Evolutionary conservation across 768 basidiomycete genomes (phyloP).

Genomic region (Lentinula aciculospora): DNA sequence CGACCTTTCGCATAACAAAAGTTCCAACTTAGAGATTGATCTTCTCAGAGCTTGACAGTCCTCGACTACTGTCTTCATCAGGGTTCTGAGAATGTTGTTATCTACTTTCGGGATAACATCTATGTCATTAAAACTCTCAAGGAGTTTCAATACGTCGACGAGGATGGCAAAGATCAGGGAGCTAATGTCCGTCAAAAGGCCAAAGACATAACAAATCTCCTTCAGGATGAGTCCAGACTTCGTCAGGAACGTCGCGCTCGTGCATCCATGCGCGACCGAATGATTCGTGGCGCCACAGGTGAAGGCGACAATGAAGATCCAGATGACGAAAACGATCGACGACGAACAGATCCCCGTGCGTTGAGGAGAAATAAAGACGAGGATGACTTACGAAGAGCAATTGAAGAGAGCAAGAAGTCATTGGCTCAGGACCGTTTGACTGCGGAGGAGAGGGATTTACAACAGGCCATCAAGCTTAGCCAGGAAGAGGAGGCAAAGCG

Average conservation of each 20-base stretch:
- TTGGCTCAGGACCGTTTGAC: slow-evolving; percentile 66
- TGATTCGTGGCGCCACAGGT: slow-evolving; percentile 60
- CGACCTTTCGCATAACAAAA: slow-evolving; percentile 10
- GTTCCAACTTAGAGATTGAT: neutral
- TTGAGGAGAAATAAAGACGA: slow-evolving; percentile 49
- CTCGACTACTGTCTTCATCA: slow-evolving; percentile 95
- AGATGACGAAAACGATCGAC: slow-evolving; percentile 42
- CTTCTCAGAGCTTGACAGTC: slow-evolving; percentile 73
- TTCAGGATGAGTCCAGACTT: slow-evolving; percentile 81
- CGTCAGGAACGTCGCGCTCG: slow-evolving; percentile 79
- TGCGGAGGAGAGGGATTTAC: slow-evolving; percentile 79
- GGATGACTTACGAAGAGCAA: slow-evolving; percentile 79
- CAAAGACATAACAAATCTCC: slow-evolving; percentile 94
- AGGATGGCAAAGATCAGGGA: slow-evolving; percentile 94
- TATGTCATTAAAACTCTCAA: slow-evolving; percentile 99
- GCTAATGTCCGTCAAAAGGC: slow-evolving; percentile 98
- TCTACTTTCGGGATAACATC: slow-evolving; percentile 96
- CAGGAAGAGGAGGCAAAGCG: slow-evolving; percentile 86
- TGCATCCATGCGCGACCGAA: slow-evolving; percentile 91
- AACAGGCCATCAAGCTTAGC: slow-evolving; percentile 77
- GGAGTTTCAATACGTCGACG: slow-evolving; percentile 96
- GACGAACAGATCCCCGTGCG: slow-evolving; percentile 6
- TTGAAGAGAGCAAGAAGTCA: slow-evolving; percentile 82
- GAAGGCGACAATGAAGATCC: slow-evolving; percentile 33
- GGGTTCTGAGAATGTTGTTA: slow-evolving; percentile 96